Evolutionary conservation across 371 early-diverging fungal genomes (phyloP).

Genomic region (Paramicrosporidium saccamoebae): DNA sequence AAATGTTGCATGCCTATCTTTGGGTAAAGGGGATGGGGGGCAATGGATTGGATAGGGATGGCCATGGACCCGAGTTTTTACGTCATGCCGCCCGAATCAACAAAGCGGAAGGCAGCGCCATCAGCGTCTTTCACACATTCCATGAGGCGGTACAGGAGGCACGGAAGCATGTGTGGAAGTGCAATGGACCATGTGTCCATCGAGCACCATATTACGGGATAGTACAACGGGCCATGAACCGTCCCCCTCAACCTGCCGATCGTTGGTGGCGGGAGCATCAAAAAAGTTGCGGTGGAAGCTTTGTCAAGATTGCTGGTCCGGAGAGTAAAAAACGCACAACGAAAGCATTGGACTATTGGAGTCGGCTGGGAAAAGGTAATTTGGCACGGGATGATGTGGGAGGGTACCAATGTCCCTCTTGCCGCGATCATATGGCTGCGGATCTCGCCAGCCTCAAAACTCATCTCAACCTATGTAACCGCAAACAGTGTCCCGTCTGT

Average conservation of each 20-base stretch:
- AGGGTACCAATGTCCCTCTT: too few relatives aligned
- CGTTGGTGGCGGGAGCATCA: slow-evolving; percentile 19
- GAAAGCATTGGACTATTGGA: too few relatives aligned
- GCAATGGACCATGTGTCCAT: slow-evolving; percentile 16
- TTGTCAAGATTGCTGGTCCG: slow-evolving; percentile 15
- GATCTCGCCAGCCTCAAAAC: too few relatives aligned
- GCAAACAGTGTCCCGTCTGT: too few relatives aligned
- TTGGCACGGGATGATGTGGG: too few relatives aligned
- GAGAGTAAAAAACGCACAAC: too few relatives aligned
- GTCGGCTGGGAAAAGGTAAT: too few relatives aligned
- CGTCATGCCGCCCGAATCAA: slow-evolving; percentile 14
- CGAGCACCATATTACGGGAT: slow-evolving; percentile 18
- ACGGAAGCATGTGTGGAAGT: slow-evolving; percentile 21
- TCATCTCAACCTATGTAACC: too few relatives aligned
- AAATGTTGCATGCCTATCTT: slow-evolving; percentile 15
- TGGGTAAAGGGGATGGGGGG: slow-evolving; percentile 20
- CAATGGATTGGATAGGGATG: slow-evolving; percentile 11
- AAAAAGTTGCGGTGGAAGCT: slow-evolving; percentile 16
- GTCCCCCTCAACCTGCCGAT: slow-evolving; percentile 24
- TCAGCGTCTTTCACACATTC: slow-evolving; percentile 22
- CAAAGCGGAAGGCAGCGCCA: slow-evolving; percentile 10
- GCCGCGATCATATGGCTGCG: too few relatives aligned
- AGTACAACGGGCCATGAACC: slow-evolving; percentile 21
- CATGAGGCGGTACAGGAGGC: slow-evolving; percentile 20
- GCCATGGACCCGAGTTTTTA: slow-evolving; percentile 12